Evolutionary conservation across 768 basidiomycete genomes (phyloP).

Genomic region (Antrodiella citrinella): DNA sequence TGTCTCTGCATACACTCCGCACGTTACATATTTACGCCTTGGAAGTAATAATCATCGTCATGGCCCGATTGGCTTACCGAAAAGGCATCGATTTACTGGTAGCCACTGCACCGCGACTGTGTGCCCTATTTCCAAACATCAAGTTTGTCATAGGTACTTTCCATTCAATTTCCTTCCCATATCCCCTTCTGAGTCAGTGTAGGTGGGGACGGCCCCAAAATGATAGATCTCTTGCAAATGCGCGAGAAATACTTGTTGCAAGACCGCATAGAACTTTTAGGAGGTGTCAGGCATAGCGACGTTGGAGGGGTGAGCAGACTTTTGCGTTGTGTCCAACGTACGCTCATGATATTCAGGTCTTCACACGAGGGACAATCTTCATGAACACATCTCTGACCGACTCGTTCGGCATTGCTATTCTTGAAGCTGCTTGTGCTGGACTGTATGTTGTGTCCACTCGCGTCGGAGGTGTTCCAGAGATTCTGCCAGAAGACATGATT

Average conservation of each 20-base stretch:
- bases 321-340: neutral
- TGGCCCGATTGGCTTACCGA: conserved; percentile 87
- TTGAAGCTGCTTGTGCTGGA: conserved; percentile 94
- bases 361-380: conserved; percentile 81
- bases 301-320: conserved; percentile 61
- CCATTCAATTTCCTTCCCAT: neutral
- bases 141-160: conserved; percentile 75
- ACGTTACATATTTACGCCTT: no score
- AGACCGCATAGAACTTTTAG: conserved; percentile 86
- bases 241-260: conserved; percentile 84
- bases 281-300: conserved; percentile 70
- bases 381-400: conserved; percentile 95
- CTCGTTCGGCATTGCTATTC: conserved; percentile 93
- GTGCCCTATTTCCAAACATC: conserved; percentile 76
- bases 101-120: conserved; percentile 86
- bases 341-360: conserved; percentile 42
- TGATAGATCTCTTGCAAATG: conserved; percentile 93
- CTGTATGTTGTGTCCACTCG: conserved; percentile 90
- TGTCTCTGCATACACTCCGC: neutral
- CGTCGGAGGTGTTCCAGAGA: conserved; percentile 94
- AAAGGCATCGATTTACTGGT: conserved; percentile 96
- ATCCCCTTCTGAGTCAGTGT: neutral
- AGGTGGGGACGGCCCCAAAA: conserved; percentile 95
- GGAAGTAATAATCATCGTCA: conserved; percentile 90
- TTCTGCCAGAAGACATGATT: conserved; percentile 90